Conservation (phyloP, 2,329 filamentous ascomycete species). For the Penicillium corylophilum region DNA sequence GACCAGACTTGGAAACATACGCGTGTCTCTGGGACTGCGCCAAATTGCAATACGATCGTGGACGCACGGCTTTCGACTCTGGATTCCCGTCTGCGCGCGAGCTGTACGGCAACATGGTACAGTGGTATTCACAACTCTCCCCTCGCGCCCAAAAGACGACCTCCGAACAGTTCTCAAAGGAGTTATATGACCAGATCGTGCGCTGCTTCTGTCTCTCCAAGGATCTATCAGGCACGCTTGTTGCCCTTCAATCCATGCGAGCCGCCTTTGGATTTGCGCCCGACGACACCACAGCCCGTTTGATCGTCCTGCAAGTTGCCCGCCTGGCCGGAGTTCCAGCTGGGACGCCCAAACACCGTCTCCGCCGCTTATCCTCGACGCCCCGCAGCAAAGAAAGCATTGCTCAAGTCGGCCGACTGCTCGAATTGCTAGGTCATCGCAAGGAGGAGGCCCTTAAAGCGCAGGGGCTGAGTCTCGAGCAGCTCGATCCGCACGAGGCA, state of each 20-base stretch:
- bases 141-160: conserved; percentile 28
- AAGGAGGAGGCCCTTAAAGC: conserved; percentile 33
- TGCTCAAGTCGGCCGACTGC: conserved; percentile 44
- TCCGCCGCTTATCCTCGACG: conserved; percentile 41
- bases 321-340: conserved; percentile 41
- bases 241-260: conserved; percentile 50
- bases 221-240: conserved; percentile 51
- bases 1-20: conserved; percentile 68
- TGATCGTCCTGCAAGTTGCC: conserved; percentile 52
- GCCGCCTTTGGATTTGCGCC: conserved; percentile 47
- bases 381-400: conserved; percentile 48
- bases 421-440: conserved; percentile 43
- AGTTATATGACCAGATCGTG: conserved; percentile 54
- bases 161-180: conserved; percentile 44
- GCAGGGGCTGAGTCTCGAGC: conserved; percentile 34
- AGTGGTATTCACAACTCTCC: conserved; percentile 42
- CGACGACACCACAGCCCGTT: conserved; percentile 47
- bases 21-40: conserved; percentile 62
- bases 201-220: conserved; percentile 52
- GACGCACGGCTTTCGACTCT: conserved; percentile 47
- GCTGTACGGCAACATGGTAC: conserved; percentile 52
- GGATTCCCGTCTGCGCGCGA: conserved; percentile 46
- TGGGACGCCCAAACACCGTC: conserved; percentile 35
- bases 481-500: conserved; percentile 38
- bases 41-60: conserved; percentile 49